A percentile compares a stretch with the other conserved stretches of the same genome.
These are phyloP conservation scores for Botryosphaeria dothidea DNA, from an alignment of 2,329 filamentous ascomycete genomes.

Conservation along the genomic window DNA sequence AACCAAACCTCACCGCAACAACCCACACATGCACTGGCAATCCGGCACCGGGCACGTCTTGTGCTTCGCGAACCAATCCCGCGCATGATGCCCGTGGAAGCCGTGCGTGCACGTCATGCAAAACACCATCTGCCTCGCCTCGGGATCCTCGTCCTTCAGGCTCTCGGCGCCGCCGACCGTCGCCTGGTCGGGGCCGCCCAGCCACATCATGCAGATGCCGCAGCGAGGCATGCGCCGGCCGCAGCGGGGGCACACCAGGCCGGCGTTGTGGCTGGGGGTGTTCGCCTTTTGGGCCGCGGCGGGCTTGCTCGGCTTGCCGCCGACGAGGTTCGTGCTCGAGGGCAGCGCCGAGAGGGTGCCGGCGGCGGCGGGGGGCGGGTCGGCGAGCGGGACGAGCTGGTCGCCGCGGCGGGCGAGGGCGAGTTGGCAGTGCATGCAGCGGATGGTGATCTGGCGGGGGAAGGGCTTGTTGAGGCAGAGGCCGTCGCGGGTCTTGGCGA, in stretches of 20 bases:
- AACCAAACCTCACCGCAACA: constrained; percentile 34
- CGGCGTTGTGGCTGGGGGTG: constrained; percentile 27
- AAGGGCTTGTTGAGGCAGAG: constrained; percentile 61
- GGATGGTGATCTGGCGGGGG: constrained; percentile 69
- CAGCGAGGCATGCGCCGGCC: constrained; percentile 65
- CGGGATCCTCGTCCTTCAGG: constrained; percentile 45
- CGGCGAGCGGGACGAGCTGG: neutral
- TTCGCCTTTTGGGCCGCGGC: constrained; percentile 16
- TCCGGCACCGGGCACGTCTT: constrained; percentile 57
- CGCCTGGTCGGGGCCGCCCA: constrained; percentile 59
- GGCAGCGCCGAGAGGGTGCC: neutral
- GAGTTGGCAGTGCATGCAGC: constrained; percentile 72
- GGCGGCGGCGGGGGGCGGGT: no score
- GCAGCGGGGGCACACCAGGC: constrained; percentile 62
- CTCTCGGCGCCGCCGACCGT: constrained; percentile 39
- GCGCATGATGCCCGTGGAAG: constrained; percentile 64
- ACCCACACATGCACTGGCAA: constrained; percentile 55
- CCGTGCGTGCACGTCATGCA: constrained; percentile 66
- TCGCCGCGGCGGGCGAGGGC: constrained; percentile 46
- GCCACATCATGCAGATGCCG: constrained; percentile 62
- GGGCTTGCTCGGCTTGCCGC: constrained; percentile 15
- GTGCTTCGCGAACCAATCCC: constrained; percentile 61
- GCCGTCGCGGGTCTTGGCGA: constrained; percentile 64
- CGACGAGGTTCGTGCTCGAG: constrained; percentile 12
- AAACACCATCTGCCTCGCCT: constrained; percentile 60